Evolutionary conservation across 2,329 filamentous ascomycete species (phyloP), one percentile per base, ranked within the genome.

Genomic region (Diaporthe vexans): DNA sequence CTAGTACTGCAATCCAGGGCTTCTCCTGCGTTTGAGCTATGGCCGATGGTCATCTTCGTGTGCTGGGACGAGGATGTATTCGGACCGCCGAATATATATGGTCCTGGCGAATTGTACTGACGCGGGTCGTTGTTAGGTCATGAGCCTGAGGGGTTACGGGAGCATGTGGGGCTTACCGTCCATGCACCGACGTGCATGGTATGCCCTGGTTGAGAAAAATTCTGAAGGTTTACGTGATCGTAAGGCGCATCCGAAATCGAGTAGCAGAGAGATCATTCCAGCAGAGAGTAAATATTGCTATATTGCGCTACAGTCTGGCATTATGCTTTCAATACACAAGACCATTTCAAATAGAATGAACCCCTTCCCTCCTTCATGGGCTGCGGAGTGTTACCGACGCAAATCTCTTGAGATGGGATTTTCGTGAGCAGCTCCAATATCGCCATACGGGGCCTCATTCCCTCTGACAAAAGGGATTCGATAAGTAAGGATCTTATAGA

Each of bases 71-170:
- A 21, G 0, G 15, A 24, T 6, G 10, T n/a, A 8, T 57, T 35
- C 9, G 43, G 29, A 26, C 29, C 2, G 29, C 4, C 29, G 29
- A 29, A 29, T 29, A 29, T 29, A 29, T 29, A 29, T 29, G 29
- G 3, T 29, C 29, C 29, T 29, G 29, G 29, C 29, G 29, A 29
- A 29, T 29, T 29, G 11, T 37, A 37, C 35, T 37, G 40, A 13
- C 26, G 9, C 9, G 17, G 48, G 46, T 35, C 11, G 4, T n/a
- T 37, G 19, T 51, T 26, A 21, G 29, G 29, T 37, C 21, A 37
- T 67, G 61, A 67, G 61, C 21, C 24, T 67, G 61, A 67, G 61
- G 61, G 61, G 21, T 29, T 29, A 3, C 29, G 29, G 29, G 29
- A 29, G 29, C 29, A 13, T 37, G 61, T 67, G 61, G 61, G 61